phyloP scores from a whole-genome alignment of 1,284 basidiomycete species.

The Cryptococcus hybrid region DNA sequence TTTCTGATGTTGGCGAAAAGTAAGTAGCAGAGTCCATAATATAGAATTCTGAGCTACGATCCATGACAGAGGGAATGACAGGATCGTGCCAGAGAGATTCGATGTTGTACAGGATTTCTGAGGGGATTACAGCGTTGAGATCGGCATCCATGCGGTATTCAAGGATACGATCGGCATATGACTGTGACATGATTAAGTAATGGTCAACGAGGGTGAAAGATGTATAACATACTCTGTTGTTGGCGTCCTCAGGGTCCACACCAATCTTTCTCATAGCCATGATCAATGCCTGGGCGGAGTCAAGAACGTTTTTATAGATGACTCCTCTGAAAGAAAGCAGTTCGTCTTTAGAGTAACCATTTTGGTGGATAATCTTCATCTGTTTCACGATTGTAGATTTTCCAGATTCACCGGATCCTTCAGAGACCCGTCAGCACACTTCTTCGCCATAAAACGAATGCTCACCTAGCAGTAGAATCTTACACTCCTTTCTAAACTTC shows the following conservation, averaged over 20 bases:
- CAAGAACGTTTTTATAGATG: constrained; percentile 71
- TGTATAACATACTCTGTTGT: constrained; percentile 62
- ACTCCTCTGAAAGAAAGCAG: constrained; percentile 73
- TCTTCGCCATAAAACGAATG: constrained; percentile 13
- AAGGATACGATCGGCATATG: constrained; percentile 53
- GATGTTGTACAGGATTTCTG: constrained; percentile 69
- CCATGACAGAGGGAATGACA: constrained; percentile 80
- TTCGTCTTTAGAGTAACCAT: constrained; percentile 82
- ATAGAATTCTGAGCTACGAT: constrained; percentile 85
- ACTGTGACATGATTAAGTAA: constrained; percentile 20
- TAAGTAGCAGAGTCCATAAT: constrained; percentile 94
- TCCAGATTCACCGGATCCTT: constrained; percentile 80
- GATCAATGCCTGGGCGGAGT: constrained; percentile 85
- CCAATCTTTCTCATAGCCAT: constrained; percentile 87
- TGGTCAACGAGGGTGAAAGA: neutral
- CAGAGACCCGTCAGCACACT: neutral
- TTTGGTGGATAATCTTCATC: constrained; percentile 99
- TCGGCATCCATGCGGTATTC: constrained; percentile 54
- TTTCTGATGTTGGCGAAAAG: constrained; percentile 84
- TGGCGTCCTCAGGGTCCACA: constrained; percentile 72
- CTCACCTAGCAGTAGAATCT: constrained; percentile 86
- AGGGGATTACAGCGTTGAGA: constrained; percentile 45
- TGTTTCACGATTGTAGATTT: constrained; percentile 98
- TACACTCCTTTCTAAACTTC: constrained; percentile 84
- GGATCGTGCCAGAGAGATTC: constrained; percentile 87